Evolutionary conservation across 148 eudicot genomes (phyloP), one percentile per base, ranked within the genome.

Genomic region (Chenopodium album): DNA sequence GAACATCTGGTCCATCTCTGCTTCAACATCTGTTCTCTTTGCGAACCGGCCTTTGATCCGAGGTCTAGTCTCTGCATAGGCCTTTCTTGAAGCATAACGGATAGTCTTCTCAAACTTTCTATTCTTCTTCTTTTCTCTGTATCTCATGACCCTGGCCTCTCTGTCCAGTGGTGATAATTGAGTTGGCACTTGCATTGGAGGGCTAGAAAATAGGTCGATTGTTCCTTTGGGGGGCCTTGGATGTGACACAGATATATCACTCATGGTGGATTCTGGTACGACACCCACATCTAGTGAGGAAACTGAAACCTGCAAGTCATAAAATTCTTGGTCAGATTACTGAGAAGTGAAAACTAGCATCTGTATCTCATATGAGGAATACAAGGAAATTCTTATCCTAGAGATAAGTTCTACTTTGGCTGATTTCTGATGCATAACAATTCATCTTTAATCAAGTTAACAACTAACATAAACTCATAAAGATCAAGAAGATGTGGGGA

Each of bases 21-120:
- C 90, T 66, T 92, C 97, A 8, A 87, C 86, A 44, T 94, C 91
- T 22, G 91, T 85, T 82, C 98, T 90, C 88, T 96, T 96, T 8
- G 95, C 98, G 41, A 96, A 96, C 56, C 99, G 87, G 54, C 99
- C 99, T 86, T 96, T 94, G 86, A 96, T 89, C 82, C 99, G 84
- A 9, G 99, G 99, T 71, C 99, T 88, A 22, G 95, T 96, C 85
- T 96, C 99, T 44, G 99, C 99, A 78, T 96, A 96, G 2, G 99
- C 99, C 82, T 96, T 96, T 81, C 99, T 92, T 23, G 99, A 96
- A 31, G 99, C 99, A 80, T 96, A 96, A 67, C 99, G 88, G 4
- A 96, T 96, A 4, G 97, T 96, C 88, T 96, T 96, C 87, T 94
- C 98, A 59, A 94, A 96, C 81, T 90, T 96, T 47, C 99, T 86